phyloP scores from a whole-genome alignment of 1,284 basidiomycete species.

The Cystobasidium pallidum region DNA sequence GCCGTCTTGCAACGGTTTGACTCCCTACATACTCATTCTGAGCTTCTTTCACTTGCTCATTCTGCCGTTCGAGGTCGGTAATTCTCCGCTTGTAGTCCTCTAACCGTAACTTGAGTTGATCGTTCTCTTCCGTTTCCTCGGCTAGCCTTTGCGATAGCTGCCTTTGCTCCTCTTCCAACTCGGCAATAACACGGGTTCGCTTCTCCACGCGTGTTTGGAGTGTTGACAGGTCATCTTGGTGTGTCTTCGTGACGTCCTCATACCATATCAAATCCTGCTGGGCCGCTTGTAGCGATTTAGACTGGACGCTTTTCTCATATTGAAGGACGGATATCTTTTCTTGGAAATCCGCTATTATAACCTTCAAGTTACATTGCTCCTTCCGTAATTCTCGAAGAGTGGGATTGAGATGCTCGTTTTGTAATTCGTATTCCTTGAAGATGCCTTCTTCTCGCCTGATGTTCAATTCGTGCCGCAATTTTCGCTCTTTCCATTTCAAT shows the following conservation, averaged over 20 bases:
- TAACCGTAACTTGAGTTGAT: background rate
- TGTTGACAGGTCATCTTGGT: conserved; percentile 2
- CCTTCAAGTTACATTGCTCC: background rate
- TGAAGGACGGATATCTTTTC: background rate
- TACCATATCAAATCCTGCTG: conserved; percentile 11
- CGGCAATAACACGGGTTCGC: background rate
- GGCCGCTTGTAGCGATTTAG: background rate
- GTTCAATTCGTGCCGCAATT: conserved; percentile 16
- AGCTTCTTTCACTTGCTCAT: background rate
- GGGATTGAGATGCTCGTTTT: conserved; percentile 10
- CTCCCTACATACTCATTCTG: background rate
- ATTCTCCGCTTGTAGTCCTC: conserved; percentile 9
- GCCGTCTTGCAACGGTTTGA: background rate
- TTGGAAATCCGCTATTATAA: background rate
- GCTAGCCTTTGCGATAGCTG: background rate
- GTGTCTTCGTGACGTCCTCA: background rate
- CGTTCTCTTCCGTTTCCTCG: conserved; percentile 14
- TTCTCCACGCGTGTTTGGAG: conserved; percentile 2
- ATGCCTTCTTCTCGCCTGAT: conserved; percentile 27
- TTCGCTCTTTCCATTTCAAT: conserved; percentile 18
- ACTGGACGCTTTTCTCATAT: background rate
- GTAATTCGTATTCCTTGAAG: conserved; percentile 2
- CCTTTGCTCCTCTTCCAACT: conserved; percentile 13
- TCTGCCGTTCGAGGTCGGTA: background rate
- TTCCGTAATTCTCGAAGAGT: background rate